Evolutionary conservation across 2,329 filamentous ascomycete genomes (phyloP).

Genomic region (Phialocephala sp.): DNA sequence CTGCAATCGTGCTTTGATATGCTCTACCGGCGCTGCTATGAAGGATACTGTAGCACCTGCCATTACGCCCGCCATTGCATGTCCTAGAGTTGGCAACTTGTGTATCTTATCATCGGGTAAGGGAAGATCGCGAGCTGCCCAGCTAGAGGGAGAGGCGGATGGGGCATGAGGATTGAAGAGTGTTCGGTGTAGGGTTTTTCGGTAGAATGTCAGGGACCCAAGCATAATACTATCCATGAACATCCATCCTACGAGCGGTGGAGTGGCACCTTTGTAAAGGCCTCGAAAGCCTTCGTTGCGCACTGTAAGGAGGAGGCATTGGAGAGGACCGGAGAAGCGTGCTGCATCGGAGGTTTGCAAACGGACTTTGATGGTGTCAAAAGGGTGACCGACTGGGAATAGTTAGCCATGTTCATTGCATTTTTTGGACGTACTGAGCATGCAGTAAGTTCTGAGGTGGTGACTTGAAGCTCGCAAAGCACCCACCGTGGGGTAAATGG

Average conservation of each 20-base stretch:
- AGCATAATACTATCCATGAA: constrained; percentile 95
- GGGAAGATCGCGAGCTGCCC: constrained; percentile 27
- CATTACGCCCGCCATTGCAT: constrained; percentile 85
- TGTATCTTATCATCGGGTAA: constrained; percentile 44
- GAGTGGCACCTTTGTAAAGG: constrained; percentile 93
- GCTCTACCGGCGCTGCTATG: constrained; percentile 91
- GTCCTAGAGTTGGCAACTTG: constrained; percentile 76
- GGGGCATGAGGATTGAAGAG: constrained; percentile 66
- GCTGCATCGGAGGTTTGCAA: constrained; percentile 81
- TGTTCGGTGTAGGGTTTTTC: constrained; percentile 79
- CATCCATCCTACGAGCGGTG: constrained; percentile 96
- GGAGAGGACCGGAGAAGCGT: constrained; percentile 84
- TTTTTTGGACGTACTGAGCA: not conserved
- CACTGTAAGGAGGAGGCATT: constrained; percentile 85
- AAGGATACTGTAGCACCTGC: constrained; percentile 91
- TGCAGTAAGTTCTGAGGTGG: not conserved
- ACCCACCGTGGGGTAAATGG: not conserved
- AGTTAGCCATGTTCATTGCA: not conserved
- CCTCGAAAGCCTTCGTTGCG: constrained; percentile 83
- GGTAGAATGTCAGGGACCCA: constrained; percentile 88
- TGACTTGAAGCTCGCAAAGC: not conserved
- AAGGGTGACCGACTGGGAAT: constrained; percentile 66
- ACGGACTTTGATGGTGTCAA: constrained; percentile 97
- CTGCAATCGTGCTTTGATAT: constrained; percentile 92
- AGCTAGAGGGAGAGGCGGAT: constrained; percentile 37